Conservation (phyloP, 2,329 filamentous ascomycete genomes). For the Aureobasidium sp. region DNA sequence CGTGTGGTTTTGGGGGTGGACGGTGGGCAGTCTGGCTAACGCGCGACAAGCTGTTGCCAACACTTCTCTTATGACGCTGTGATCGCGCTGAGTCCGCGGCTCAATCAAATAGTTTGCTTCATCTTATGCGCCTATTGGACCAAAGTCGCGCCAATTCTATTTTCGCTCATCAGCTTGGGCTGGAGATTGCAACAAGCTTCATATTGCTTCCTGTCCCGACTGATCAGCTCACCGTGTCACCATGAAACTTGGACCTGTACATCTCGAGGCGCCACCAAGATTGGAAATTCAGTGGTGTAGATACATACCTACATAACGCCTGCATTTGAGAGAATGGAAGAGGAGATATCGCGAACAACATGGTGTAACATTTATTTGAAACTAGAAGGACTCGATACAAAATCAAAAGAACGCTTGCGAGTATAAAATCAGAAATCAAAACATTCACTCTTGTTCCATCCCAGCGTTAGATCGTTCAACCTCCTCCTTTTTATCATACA, state of each 20-base stretch:
- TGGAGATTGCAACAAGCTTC: neutral
- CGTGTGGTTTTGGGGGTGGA: neutral
- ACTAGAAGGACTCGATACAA: neutral
- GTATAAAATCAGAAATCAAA: neutral
- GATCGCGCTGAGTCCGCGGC: neutral
- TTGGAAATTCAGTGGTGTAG: neutral
- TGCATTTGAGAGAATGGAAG: neutral
- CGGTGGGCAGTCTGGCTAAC: neutral
- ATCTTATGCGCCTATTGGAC: neutral
- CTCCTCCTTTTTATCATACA: constrained; percentile 7
- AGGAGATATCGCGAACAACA: neutral
- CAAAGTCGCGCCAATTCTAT: neutral
- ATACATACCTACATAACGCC: neutral
- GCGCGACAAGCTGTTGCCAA: neutral
- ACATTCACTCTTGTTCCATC: neutral
- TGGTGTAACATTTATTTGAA: neutral
- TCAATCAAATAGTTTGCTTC: neutral
- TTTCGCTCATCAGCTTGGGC: neutral
- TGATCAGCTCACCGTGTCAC: neutral
- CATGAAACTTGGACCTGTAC: neutral
- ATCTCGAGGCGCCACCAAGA: too few relatives aligned
- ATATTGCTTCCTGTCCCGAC: neutral
- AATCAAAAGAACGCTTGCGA: constrained; percentile 1
- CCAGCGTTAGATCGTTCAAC: constrained; percentile 6
- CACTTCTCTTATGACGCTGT: neutral